Evolutionary conservation across 768 basidiomycete species (phyloP), one percentile per base, ranked within the genome.

Genomic region (Tulasnella sp.): DNA sequence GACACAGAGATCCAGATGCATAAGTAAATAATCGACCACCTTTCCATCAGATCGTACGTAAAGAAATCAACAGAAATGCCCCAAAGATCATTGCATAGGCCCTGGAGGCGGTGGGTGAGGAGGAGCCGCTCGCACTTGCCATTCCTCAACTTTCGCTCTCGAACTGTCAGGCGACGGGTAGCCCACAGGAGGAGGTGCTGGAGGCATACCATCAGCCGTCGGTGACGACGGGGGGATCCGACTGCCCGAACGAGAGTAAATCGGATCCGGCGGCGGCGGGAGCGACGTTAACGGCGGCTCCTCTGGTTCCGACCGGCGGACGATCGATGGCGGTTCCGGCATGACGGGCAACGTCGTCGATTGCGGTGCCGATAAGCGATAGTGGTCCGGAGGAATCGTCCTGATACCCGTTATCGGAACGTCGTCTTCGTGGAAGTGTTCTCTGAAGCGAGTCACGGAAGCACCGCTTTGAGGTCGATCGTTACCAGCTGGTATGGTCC

Each of bases 81-180:
- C 19, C n/a, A 7, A 11, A 12, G n/a, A 11, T n/a, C 12, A 37
- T n/a, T 35, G 19, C 35, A 26, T 17, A 9, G 35, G 39, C 12
- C 35, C 64, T 65, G 29, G 39, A 11, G 64, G 64, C 34, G 42
- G 42, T 12, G 35, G 64, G 4, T 65, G 35, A 7, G 39, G 22
- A n/a, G 64, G 64, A 36, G 19, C 71, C 37, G 71, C 34, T n/a
- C 41, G 8, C 59, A 72, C 22, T 29, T 62, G 62, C 71, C 71
- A 72, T 44, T 72, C 71, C 62, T 72, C 62, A 2, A 72, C 71
- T 41, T 40, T 72, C 11, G 52, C 32, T 35, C 62, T 12, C 8
- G 47, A 7, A 17, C 35, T 62, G 11, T 34, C 34, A 17, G 41
- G 42, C 3, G 69, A 5, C 17, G 69, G 69, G 37, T 70, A 70